phyloP scores from a whole-genome alignment of 768 basidiomycete species.

The Leccinum disarticulatum region DNA sequence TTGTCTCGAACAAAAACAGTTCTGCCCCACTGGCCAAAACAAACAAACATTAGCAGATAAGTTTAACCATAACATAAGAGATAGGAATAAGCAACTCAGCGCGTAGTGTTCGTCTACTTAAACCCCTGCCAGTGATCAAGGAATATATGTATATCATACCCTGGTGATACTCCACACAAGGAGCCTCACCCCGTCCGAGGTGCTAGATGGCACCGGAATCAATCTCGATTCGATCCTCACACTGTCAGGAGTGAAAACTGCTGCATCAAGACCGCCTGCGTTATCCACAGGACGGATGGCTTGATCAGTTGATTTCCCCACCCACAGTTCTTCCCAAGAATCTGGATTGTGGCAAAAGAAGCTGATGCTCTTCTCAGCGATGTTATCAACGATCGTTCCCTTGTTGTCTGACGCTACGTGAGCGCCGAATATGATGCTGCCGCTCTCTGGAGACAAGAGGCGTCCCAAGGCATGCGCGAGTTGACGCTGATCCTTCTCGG shows the following conservation, averaged over 20 bases:
- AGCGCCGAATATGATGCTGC: slow-evolving; percentile 32
- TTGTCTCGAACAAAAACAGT: too few species aligned
- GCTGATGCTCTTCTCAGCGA: slow-evolving; percentile 3
- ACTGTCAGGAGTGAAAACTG: slow-evolving; percentile 31
- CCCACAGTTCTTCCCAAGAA: slow-evolving; percentile 32
- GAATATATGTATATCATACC: background rate
- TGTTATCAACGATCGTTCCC: slow-evolving; percentile 2
- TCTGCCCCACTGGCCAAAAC: too few species aligned
- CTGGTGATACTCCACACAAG: slow-evolving; percentile 25
- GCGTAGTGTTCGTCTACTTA: background rate
- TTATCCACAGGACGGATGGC: background rate
- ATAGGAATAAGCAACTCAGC: background rate
- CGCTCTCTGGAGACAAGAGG: slow-evolving; percentile 29
- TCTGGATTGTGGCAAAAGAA: slow-evolving; percentile 28
- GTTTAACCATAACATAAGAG: background rate
- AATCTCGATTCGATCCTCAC: slow-evolving; percentile 34
- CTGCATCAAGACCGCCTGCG: background rate
- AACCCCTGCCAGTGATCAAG: background rate
- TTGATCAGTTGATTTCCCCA: slow-evolving; percentile 3
- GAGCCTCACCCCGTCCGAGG: background rate
- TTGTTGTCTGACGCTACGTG: slow-evolving; percentile 21
- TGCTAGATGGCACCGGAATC: slow-evolving; percentile 1
- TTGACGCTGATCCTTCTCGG: slow-evolving; percentile 24
- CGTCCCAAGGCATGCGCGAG: slow-evolving; percentile 26
- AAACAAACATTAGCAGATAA: background rate